phyloP scores from a whole-genome alignment of 306 rosid species.

The Hippophae tibetana region DNA sequence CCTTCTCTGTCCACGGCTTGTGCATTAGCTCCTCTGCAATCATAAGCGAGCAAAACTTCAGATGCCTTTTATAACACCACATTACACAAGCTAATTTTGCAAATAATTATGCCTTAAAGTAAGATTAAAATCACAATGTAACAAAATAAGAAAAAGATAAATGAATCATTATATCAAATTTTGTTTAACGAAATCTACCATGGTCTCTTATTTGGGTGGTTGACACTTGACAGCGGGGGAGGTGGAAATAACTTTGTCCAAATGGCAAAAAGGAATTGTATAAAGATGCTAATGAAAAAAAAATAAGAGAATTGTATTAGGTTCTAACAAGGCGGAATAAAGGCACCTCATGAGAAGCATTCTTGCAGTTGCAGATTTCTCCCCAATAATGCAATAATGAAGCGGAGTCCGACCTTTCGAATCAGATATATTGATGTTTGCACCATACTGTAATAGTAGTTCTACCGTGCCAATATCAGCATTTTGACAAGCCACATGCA shows the following conservation, averaged over 20 bases:
- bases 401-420: constrained; percentile 51
- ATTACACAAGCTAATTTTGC: neutral
- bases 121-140: too few relatives aligned
- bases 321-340: neutral
- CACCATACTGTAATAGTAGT: constrained; percentile 67
- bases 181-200: too few relatives aligned
- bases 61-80: neutral
- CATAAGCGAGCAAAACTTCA: neutral
- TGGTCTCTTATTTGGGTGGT: too few relatives aligned
- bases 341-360: constrained; percentile 49
- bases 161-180: too few relatives aligned
- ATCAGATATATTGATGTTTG: constrained; percentile 52
- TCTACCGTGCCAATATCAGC: constrained; percentile 71
- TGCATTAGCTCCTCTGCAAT: constrained; percentile 60
- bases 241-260: neutral
- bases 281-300: neutral
- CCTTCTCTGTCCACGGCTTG: constrained; percentile 40
- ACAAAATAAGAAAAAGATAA: too few relatives aligned
- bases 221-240: neutral
- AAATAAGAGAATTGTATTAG: neutral
- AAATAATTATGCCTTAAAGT: too few relatives aligned
- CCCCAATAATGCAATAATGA: constrained; percentile 41
- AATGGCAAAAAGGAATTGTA: neutral
- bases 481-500: constrained; percentile 69
- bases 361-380: constrained; percentile 41